These are phyloP conservation scores for Calocera viscosa DNA, from an alignment of 768 basidiomycete species.

Conservation along the genomic window DNA sequence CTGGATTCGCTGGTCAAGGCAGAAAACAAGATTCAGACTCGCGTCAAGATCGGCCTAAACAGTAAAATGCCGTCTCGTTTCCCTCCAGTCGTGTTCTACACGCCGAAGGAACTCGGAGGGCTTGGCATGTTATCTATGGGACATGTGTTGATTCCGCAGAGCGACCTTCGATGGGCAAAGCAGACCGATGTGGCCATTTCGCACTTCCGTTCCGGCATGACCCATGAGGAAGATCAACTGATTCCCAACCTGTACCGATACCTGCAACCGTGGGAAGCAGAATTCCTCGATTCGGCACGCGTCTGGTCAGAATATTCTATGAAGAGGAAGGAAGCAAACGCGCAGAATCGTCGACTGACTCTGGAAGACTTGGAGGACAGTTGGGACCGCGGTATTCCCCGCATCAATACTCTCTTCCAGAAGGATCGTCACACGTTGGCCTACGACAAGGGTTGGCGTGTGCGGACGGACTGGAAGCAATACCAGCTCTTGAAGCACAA, in stretches of 20 bases:
- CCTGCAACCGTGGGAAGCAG: constrained; percentile 93
- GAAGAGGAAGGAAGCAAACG: constrained; percentile 99
- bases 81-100: constrained; percentile 92
- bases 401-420: constrained; percentile 98
- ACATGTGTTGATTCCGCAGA: constrained; percentile 95
- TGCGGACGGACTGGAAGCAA: constrained; percentile 95
- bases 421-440: constrained; percentile 95
- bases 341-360: constrained; percentile 91
- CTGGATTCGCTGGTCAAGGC: constrained; percentile 94
- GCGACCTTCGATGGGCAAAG: constrained; percentile 93
- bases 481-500: constrained; percentile 90
- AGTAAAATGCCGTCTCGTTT: constrained; percentile 99
- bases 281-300: constrained; percentile 94
- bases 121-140: constrained; percentile 99
- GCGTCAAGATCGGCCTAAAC: constrained; percentile 98
- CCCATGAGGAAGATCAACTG: constrained; percentile 84
- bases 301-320: constrained; percentile 99
- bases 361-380: constrained; percentile 96
- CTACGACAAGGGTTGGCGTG: constrained; percentile 98
- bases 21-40: constrained; percentile 98
- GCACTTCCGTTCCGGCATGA: constrained; percentile 99
- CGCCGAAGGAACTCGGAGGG: constrained; percentile 95
- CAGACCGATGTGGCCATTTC: constrained; percentile 96
- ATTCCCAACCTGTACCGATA: constrained; percentile 97
- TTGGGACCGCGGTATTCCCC: constrained; percentile 96